Base-by-base conservation (phyloP, 345 rosid species). In the Citrus medica region DNA sequence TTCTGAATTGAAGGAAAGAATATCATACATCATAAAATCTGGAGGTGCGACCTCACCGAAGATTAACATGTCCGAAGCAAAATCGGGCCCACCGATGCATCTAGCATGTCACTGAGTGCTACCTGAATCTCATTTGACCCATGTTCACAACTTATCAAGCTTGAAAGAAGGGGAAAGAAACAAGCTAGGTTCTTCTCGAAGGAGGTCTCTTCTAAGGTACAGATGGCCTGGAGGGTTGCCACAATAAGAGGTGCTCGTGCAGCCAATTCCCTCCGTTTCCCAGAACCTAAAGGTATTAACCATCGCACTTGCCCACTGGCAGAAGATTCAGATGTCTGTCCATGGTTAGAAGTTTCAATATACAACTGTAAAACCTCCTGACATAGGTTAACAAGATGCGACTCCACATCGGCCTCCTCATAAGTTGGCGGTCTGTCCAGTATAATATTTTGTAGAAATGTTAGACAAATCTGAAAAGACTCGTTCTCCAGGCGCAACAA, bases 71-170 rank as follows among this genome's bases (percentile, higher is more conserved):
- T 89, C 21, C 91, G 85, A 63, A 95, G 94, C 82, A 95, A 81
- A 62, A 95, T 61, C 22, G 97, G 95, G 63, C 98, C 98, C 37
- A 95, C 93, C 6, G 94, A 90, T 63, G 92, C 85, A 79, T 88
- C 86, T 38, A 95, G 92, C 93, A 94, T 92, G 77, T 92, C 97
- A 72, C 98, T 89, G 73, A 95, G 96, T 72, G 99, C 99, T 75
- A 88, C 79, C 86, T 90, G 98, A 61, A 95, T 94, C 82, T 95
- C 99, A 62, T 86, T 89, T 7, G 99, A 89, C 35, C 99, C 99
- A 58, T 95, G 99, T 78, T 95, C 98, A 70, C 98, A 91, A 81
- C 97, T 91, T 84, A 93, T 83, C 89, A 95, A 87, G 86, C 89
- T 84, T 27, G 90, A 89, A 67, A 95, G 86, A 58, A 95, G 88